Evolutionary conservation across 192 early-diverging fungal species (phyloP).

Genomic region (Umbelopsis sp.): DNA sequence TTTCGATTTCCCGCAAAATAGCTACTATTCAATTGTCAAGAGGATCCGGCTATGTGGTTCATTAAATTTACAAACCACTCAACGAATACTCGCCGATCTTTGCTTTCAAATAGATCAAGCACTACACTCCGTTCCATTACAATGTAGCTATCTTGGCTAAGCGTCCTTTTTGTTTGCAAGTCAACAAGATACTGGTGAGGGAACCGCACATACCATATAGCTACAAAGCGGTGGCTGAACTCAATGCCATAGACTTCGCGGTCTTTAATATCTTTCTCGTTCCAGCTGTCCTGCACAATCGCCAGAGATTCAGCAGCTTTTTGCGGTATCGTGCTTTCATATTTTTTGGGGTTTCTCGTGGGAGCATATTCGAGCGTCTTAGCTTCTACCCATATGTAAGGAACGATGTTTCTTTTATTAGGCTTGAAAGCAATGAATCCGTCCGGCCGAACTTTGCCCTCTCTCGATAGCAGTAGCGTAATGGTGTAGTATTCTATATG

Average conservation of each 20-base stretch:
- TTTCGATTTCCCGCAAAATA: no score
- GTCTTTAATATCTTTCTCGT: not conserved
- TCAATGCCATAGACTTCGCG: not conserved
- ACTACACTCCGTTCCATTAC: not conserved
- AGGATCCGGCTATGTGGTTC: no score
- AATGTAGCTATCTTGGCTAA: not conserved
- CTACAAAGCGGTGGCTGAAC: not conserved
- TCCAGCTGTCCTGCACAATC: not conserved
- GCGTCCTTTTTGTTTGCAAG: not conserved
- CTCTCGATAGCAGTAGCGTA: not conserved
- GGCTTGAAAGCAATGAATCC: not conserved
- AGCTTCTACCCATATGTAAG: not conserved
- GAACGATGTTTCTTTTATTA: not conserved
- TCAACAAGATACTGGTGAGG: not conserved
- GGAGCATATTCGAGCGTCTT: not conserved
- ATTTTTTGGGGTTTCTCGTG: not conserved
- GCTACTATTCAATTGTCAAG: no score
- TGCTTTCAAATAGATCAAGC: not conserved
- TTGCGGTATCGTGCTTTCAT: not conserved
- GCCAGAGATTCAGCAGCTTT: not conserved
- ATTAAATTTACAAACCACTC: not conserved
- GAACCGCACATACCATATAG: not conserved
- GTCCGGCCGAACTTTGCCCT: not conserved
- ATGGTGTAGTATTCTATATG: not conserved
- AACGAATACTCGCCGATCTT: not conserved